phyloP scores from a whole-genome alignment of 2,329 filamentous ascomycete species.

The Aspergillus fischeri region DNA sequence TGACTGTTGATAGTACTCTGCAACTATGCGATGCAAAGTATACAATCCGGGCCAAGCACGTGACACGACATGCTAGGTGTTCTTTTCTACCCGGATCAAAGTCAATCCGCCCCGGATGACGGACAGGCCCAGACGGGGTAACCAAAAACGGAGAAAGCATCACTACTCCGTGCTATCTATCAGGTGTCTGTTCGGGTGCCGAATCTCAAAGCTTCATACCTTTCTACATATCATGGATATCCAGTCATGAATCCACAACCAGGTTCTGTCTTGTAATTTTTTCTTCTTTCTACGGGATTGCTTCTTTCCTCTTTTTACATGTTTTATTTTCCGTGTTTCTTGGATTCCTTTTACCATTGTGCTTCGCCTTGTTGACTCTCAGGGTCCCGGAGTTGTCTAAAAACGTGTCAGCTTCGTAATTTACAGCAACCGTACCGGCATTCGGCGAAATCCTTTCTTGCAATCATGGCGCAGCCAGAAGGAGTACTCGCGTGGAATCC shows the following conservation, averaged over 20 bases:
- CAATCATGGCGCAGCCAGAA: conserved; percentile 23
- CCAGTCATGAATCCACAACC: conserved; percentile 1
- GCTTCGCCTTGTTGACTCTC: conserved; percentile 20
- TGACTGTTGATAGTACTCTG: background rate
- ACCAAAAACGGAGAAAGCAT: conserved; percentile 2
- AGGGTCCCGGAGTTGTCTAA: conserved; percentile 12
- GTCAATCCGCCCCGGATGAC: conserved; percentile 10
- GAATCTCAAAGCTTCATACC: background rate
- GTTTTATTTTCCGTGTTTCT: conserved; percentile 10
- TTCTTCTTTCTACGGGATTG: background rate
- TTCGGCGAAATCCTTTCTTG: conserved; percentile 5
- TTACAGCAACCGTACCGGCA: conserved; percentile 9
- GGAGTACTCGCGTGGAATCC: conserved; percentile 51
- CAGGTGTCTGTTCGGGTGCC: conserved; percentile 1
- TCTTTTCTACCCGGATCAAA: conserved; percentile 11
- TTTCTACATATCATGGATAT: background rate
- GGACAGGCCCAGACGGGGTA: background rate
- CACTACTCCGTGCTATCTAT: background rate
- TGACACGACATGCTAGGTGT: conserved; percentile 15
- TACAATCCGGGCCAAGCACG: background rate
- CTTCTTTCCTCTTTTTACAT: background rate
- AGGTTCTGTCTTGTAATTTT: conserved; percentile 1
- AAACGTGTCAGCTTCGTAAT: conserved; percentile 27
- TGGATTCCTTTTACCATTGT: conserved; percentile 2
- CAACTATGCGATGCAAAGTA: background rate